Conservation (phyloP, 208 protist species). For the Acanthamoeba triangularis region DNA sequence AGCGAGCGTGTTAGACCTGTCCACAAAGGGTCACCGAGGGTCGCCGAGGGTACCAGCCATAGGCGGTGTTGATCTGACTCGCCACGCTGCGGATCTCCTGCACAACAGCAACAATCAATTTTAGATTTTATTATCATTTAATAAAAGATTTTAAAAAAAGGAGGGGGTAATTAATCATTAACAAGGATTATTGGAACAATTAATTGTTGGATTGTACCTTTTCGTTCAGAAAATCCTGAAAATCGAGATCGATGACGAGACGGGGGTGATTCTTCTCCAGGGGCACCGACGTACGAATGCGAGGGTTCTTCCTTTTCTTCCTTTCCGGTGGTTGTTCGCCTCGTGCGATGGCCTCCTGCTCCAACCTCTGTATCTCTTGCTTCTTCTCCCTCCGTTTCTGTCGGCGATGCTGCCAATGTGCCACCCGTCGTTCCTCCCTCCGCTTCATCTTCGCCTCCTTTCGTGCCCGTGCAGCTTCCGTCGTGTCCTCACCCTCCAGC, state of each 20-base stretch:
- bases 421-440: not conserved
- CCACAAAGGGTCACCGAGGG: no score
- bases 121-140: not conserved
- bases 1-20: no score
- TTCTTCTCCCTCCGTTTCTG: not conserved
- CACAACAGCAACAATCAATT: no score
- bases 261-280: constrained; percentile 39
- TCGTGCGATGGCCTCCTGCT: not conserved
- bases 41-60: constrained; percentile 17
- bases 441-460: not conserved
- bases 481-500: not conserved
- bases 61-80: constrained; percentile 62
- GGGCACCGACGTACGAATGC: constrained; percentile 14
- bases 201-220: constrained; percentile 14
- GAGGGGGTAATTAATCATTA: no score
- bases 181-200: not conserved
- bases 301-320: constrained; percentile 38
- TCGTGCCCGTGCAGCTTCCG: not conserved
- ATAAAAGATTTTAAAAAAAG: no score
- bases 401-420: constrained; percentile 26
- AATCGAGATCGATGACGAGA: constrained; percentile 69
- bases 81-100: constrained; percentile 73
- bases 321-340: not conserved
- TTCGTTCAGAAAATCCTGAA: constrained; percentile 12
- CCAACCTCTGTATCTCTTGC: not conserved